Base-by-base conservation (phyloP, 2,329 filamentous ascomycete species). In the Metarhizium robertsii region DNA sequence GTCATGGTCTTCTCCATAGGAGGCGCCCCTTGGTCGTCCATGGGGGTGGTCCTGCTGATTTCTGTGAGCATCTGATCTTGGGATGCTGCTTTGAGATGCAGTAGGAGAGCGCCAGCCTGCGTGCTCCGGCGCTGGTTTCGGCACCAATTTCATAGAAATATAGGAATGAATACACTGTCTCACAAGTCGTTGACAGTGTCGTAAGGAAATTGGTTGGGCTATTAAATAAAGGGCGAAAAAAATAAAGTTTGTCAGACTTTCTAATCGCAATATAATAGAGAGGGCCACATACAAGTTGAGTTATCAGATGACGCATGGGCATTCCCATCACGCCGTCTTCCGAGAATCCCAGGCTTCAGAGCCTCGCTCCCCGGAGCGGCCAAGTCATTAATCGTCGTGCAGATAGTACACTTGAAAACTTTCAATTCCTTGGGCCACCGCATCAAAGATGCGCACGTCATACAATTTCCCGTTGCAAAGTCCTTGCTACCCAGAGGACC, bases 341-440 rank as follows among this genome's bases (percentile, higher is more conserved):
- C 50, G 25, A 52, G 49, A 36, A 47, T 47, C 11, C 50, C 50
- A 16, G 51, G 45, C 45, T 52, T 54, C 14, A 18, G n/a, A 32
- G 54, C 16, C 34, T 62, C 62, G 32, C 54, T 54, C 5, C 59
- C 57, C 42, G 59, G 57, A 13, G 67, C 64, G 36, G 66, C 66
- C 53, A 95, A 70, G 66, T 95, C 90, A 66, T 95, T 95, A 66
- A 96, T 84, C 18, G 88, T 94, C 64, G 88, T 74, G 69, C 91
- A 96, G 54, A 89, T 86, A 46, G 88, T 87, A 69, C 91, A 96
- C 62, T 90, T 81, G 69, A 94, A 95, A 42, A 86, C 81, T 40
- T 80, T 80, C 58, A 91, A 72, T 53, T 86, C 81, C 59, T 79
- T 81, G 2, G 90, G 90, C 86, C 90, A 95, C 55, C 87, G 80